Conservation (phyloP, 352 stramenopile genomes). For the Globisporangium lucens region DNA sequence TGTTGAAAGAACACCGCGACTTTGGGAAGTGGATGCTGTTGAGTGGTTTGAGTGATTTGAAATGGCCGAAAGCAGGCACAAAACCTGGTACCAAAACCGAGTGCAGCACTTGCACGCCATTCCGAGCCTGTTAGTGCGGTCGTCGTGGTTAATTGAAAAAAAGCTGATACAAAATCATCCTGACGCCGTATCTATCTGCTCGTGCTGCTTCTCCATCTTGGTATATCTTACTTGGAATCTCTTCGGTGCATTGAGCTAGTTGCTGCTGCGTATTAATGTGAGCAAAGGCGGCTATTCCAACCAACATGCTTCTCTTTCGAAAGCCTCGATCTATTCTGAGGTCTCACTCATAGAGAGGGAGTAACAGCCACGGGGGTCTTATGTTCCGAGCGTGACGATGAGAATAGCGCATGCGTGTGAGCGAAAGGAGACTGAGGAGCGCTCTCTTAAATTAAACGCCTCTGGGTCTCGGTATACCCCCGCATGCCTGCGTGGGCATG, state of each 20-base stretch:
- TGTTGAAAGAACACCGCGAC: neutral
- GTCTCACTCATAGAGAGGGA: neutral
- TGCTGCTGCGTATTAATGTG: neutral
- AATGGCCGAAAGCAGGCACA: neutral
- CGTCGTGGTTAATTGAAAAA: neutral
- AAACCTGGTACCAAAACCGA: no score
- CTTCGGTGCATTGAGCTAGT: neutral
- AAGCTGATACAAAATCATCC: neutral
- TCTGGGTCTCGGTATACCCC: neutral
- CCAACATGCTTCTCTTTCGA: neutral
- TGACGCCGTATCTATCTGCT: no score
- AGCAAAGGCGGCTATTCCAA: neutral
- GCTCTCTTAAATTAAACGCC: neutral
- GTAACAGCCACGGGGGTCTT: slow-evolving; percentile 1
- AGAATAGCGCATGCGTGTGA: neutral
- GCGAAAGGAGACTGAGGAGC: neutral
- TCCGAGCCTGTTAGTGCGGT: neutral
- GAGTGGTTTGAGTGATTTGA: neutral
- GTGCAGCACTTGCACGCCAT: neutral
- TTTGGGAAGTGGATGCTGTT: neutral
- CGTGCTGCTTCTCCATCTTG: no score
- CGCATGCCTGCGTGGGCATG: neutral
- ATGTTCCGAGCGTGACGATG: neutral
- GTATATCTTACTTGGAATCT: neutral
- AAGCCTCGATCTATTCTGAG: slow-evolving; percentile 7